Base-by-base conservation (phyloP, 2,329 filamentous ascomycete genomes). In the Penicillium sp. region DNA sequence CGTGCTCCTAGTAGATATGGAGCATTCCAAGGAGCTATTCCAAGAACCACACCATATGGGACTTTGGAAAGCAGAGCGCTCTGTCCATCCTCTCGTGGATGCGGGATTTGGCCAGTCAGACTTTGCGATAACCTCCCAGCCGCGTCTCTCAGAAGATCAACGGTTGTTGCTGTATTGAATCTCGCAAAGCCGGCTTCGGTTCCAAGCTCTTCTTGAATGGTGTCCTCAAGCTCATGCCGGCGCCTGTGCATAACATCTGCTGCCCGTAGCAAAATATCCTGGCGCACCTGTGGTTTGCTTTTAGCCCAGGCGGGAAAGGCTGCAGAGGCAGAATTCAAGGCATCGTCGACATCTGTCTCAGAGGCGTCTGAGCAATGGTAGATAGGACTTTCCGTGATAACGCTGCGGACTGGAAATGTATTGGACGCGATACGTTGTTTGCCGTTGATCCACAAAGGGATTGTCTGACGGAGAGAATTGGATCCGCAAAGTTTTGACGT, bases 1-100 rank as follows among this genome's bases (percentile, higher is more conserved):
- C 24, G 74, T 9, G 70, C 58, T 16, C 78, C 79, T 23, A 82
- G 71, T 49, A 79, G 75, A 48, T 74, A 77, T 5, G 79, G 82
- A 0, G 81, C 81, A 57, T 85, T 80, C 31, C 31, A 34, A 5
- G 31, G 31, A 16, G 31, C 31, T 14, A 34, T 14, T 34, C 31
- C n/a, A 5, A 34, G 31, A 16, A 34, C 31, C 4, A 34, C 31
- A 11, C 31, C 31, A 16, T 34, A 34, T 13, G 31, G n/a, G 5
- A 34, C 31, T 34, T 34, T 34, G 31, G 5, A 34, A 16, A 34
- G 31, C 31, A 34, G 13, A 16, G 31, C 31, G n/a, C n/a, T 34
- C 13, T 34, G 31, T 7, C 31, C 31, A 16, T 34, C n/a, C 6
- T 34, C 31, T 34, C 13, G 31, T 7, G 31, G 31, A 4, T 34